phyloP scores from a whole-genome alignment of 495 filamentous ascomycete genomes.

The Penicillium nucicola region DNA sequence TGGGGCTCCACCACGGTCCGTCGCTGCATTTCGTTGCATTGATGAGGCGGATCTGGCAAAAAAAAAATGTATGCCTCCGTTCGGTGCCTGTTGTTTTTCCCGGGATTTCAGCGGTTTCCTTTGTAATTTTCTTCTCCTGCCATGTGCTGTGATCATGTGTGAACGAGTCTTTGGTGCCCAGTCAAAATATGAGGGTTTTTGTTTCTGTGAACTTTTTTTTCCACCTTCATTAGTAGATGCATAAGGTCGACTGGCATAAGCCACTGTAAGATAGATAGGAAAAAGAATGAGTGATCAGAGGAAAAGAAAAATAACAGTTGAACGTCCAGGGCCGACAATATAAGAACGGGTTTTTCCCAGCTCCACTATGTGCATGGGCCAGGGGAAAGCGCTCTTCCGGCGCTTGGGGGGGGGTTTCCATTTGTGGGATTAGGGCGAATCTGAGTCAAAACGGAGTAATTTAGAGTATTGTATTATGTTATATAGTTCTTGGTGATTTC shows the following conservation, averaged over 20 bases:
- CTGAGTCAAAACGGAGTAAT: background rate
- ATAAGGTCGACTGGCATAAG: background rate
- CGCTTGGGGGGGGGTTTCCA: background rate
- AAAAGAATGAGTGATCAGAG: background rate
- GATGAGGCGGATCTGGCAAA: background rate
- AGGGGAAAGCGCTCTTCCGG: conserved; percentile 9
- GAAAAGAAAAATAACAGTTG: no score
- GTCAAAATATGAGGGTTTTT: conserved; percentile 3
- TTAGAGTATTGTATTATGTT: background rate
- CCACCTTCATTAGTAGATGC: no score
- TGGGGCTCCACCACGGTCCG: background rate
- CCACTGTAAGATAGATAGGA: background rate
- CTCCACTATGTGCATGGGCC: conserved; percentile 6
- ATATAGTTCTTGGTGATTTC: no score
- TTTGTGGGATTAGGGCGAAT: background rate
- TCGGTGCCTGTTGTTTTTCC: conserved; percentile 9
- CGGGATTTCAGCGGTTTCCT: conserved; percentile 10
- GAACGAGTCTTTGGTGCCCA: conserved; percentile 4
- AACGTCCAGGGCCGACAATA: no score
- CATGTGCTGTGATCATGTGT: conserved; percentile 2
- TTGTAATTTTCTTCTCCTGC: conserved; percentile 4
- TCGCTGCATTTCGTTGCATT: background rate
- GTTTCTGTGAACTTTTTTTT: background rate
- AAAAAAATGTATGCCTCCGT: conserved; percentile 16
- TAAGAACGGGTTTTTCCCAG: background rate